Evolutionary conservation across 176 grass and related monocot species (phyloP).

Genomic region (Cymbopogon citratus): DNA sequence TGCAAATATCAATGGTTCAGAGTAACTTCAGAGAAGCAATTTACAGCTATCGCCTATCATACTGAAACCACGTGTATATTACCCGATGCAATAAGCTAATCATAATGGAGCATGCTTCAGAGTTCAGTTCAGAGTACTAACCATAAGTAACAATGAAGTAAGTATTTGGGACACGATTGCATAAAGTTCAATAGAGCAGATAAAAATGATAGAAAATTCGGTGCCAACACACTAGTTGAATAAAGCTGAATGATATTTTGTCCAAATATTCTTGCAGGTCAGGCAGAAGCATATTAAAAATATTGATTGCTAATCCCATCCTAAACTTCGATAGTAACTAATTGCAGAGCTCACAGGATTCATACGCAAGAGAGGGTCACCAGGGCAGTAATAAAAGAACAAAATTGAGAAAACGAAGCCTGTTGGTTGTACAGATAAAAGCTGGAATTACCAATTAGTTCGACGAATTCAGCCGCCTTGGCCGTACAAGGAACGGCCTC

Average conservation of each 20-base stretch:
- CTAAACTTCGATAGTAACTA: neutral
- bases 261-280: neutral
- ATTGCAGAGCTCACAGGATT: neutral
- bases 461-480: conserved; percentile 5
- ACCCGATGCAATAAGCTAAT: neutral
- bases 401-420: neutral
- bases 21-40: neutral
- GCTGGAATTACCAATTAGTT: neutral
- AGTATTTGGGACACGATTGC: neutral
- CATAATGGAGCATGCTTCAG: neutral
- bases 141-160: neutral
- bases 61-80: neutral
- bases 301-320: neutral
- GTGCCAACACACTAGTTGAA: neutral
- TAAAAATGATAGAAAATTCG: neutral
- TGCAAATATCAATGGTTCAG: neutral
- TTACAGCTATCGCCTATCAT: neutral
- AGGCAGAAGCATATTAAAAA: neutral
- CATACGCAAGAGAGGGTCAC: neutral
- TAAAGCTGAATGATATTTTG: neutral
- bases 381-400: neutral
- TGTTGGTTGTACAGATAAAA: neutral
- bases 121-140: neutral
- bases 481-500: neutral
- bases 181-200: neutral